phyloP scores from a whole-genome alignment of 257 asterid genomes.

The Solanum sitiens region DNA sequence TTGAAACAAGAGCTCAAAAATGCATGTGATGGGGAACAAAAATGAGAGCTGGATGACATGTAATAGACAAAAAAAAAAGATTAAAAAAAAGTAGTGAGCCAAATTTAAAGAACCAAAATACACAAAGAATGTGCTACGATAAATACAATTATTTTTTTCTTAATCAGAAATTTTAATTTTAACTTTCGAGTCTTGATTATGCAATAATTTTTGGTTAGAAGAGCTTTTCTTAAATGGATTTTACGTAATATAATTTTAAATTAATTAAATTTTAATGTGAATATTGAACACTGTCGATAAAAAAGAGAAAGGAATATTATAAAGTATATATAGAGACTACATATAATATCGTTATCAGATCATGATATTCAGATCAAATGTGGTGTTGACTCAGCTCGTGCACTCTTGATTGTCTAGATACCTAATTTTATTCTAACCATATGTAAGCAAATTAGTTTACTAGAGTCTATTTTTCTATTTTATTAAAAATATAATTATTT shows the following conservation, averaged over 20 bases:
- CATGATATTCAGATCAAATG: not conserved
- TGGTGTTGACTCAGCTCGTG: not conserved
- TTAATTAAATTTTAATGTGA: not conserved
- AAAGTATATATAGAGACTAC: not conserved
- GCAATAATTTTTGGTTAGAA: no score
- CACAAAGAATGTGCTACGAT: not conserved
- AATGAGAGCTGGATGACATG: not conserved
- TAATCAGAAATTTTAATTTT: accelerated
- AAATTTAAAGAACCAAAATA: not conserved
- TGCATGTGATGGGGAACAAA: not conserved
- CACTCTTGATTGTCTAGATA: not conserved
- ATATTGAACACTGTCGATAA: accelerated
- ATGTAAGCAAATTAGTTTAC: not conserved
- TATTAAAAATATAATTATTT: not conserved
- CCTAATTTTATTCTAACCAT: not conserved
- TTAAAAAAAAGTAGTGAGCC: not conserved
- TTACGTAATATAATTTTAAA: accelerated
- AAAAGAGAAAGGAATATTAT: not conserved
- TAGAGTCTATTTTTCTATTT: not conserved
- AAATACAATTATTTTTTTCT: accelerated
- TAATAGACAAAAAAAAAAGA: not conserved
- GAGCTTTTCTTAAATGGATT: not conserved
- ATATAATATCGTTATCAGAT: not conserved
- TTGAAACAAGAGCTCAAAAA: not conserved
- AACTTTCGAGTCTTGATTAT: accelerated